Conservation (phyloP, 495 filamentous ascomycete genomes). For the Jackrogersella minutella region DNA sequence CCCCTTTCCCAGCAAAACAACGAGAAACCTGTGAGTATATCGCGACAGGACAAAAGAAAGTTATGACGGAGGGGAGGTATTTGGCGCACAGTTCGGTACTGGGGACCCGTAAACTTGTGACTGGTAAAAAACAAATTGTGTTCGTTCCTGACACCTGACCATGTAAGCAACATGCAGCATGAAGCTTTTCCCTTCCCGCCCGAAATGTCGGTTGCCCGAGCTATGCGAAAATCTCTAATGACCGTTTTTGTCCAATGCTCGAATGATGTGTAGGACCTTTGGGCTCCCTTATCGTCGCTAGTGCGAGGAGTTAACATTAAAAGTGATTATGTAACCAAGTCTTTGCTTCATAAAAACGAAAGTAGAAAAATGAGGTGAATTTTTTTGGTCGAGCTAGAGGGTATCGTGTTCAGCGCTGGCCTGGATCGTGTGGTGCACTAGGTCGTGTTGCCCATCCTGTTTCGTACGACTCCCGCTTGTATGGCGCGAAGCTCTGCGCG, state of each 20-base stretch:
- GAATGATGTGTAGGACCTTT: conserved; percentile 31
- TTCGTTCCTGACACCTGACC: conserved; percentile 39
- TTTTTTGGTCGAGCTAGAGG: neutral
- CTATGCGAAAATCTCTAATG: conserved; percentile 44
- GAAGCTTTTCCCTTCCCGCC: conserved; percentile 37
- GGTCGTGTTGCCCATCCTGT: conserved; percentile 56
- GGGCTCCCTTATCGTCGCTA: conserved; percentile 13
- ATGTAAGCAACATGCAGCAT: conserved; percentile 34
- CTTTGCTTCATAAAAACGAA: conserved; percentile 41
- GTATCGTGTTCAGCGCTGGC: conserved; percentile 23
- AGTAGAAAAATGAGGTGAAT: conserved; percentile 25
- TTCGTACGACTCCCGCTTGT: conserved; percentile 49
- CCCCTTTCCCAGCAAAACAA: conserved; percentile 19
- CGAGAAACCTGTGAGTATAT: conserved; percentile 25
- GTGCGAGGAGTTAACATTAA: conserved; percentile 38
- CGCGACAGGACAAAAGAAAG: conserved; percentile 35
- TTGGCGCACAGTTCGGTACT: conserved; percentile 38
- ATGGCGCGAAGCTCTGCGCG: conserved; percentile 40
- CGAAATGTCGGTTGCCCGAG: conserved; percentile 49
- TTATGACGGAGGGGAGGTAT: conserved; percentile 33
- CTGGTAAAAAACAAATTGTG: conserved; percentile 38
- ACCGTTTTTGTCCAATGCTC: conserved; percentile 43
- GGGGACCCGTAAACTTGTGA: conserved; percentile 35
- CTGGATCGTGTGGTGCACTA: conserved; percentile 42
- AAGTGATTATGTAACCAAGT: conserved; percentile 33